These are phyloP conservation scores for Epichloe glyceriae DNA, from an alignment of 2,329 filamentous ascomycete genomes.

Conservation along the genomic window DNA sequence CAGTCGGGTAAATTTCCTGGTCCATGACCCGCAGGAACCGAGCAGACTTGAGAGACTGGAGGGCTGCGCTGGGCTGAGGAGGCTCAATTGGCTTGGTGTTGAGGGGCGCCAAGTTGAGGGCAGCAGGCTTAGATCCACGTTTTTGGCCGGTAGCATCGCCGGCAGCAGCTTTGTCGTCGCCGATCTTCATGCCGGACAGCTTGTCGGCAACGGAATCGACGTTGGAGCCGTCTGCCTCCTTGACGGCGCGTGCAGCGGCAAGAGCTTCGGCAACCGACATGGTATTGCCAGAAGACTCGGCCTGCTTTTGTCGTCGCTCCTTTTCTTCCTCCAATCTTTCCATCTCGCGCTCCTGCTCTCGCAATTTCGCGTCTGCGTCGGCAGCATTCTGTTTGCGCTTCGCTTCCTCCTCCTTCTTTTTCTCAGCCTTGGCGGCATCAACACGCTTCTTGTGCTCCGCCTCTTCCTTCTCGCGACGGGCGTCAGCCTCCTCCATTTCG, in stretches of 20 bases:
- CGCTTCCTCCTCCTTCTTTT: conserved; percentile 37
- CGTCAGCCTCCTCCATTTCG: conserved; percentile 48
- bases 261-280: conserved; percentile 40
- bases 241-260: conserved; percentile 24
- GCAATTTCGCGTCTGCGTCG: conserved; percentile 52
- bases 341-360: conserved; percentile 60
- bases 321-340: conserved; percentile 60
- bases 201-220: conserved; percentile 33
- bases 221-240: conserved; percentile 26
- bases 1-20: conserved; percentile 68
- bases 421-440: conserved; percentile 31
- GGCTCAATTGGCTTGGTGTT: conserved; percentile 81
- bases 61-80: conserved; percentile 81
- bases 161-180: conserved; percentile 29
- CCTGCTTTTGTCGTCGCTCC: conserved; percentile 40
- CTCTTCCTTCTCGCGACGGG: conserved; percentile 34
- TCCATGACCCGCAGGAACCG: conserved; percentile 73
- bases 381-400: conserved; percentile 32
- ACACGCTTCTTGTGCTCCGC: conserved; percentile 33
- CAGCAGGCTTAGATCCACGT: conserved; percentile 60
- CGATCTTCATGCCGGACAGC: conserved; percentile 37
- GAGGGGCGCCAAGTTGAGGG: conserved; percentile 71
- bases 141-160: conserved; percentile 39
- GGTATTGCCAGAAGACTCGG: conserved; percentile 35
- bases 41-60: conserved; percentile 85